A percentile compares a stretch with the other conserved stretches of the same genome.
These are phyloP conservation scores for Metschnikowia sp. DNA, from an alignment of 805 yeast species.

Conservation along the genomic window DNA sequence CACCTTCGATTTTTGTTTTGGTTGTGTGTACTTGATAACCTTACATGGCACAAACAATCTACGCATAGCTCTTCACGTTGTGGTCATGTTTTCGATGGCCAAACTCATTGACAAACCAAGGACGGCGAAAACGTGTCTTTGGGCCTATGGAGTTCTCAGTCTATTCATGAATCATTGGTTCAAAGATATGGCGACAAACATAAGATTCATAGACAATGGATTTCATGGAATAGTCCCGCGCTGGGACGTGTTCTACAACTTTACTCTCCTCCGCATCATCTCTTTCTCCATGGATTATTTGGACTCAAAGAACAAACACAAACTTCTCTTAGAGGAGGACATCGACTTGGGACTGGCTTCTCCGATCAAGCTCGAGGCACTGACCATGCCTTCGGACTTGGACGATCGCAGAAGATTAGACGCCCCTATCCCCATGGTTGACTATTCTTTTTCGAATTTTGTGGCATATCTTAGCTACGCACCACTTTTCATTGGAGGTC, in stretches of 20 bases:
- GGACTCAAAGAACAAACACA: constrained; percentile 26
- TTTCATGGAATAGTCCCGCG: constrained; percentile 76
- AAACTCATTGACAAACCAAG: constrained; percentile 29
- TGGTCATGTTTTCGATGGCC: constrained; percentile 51
- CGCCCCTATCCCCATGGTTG: constrained; percentile 57
- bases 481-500: constrained; percentile 94
- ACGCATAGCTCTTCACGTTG: constrained; percentile 58
- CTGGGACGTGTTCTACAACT: constrained; percentile 96
- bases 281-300: constrained; percentile 80
- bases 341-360: constrained; percentile 1
- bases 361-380: neutral
- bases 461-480: constrained; percentile 77
- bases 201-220: constrained; percentile 56
- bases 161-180: constrained; percentile 74
- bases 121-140: constrained; percentile 46
- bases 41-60: constrained; percentile 78
- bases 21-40: constrained; percentile 60
- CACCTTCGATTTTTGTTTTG: constrained; percentile 71
- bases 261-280: constrained; percentile 78
- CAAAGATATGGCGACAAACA: constrained; percentile 51
- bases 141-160: constrained; percentile 79
- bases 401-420: constrained; percentile 65
- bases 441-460: constrained; percentile 64
- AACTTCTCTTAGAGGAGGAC: neutral
- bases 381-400: constrained; percentile 16